Evolutionary conservation across 495 filamentous ascomycete species (phyloP).

Genomic region (Neurospora terricola): DNA sequence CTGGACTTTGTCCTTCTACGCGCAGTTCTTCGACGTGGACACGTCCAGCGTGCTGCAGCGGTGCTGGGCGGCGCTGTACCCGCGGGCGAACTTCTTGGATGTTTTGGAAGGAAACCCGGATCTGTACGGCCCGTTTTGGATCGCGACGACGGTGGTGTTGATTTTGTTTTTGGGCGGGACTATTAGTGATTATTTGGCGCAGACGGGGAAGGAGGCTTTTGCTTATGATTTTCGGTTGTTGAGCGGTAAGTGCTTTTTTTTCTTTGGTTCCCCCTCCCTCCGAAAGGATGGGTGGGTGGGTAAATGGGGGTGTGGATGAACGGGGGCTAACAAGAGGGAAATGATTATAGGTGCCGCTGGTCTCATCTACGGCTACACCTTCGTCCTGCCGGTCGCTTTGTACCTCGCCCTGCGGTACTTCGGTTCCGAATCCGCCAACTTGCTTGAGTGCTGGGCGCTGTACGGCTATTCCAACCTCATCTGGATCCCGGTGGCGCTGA

Average conservation of each 20-base stretch:
- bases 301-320: too few relatives aligned
- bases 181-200: constrained; percentile 75
- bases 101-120: constrained; percentile 96
- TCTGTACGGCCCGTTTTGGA: constrained; percentile 93
- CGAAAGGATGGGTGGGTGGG: background rate
- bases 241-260: constrained; percentile 44
- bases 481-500: constrained; percentile 90
- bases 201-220: constrained; percentile 30
- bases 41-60: constrained; percentile 76
- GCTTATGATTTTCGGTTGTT: constrained; percentile 84
- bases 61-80: constrained; percentile 76
- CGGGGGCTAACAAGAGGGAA: too few relatives aligned
- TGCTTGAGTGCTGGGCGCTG: constrained; percentile 87
- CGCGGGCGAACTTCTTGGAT: constrained; percentile 88
- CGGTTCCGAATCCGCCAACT: constrained; percentile 74
- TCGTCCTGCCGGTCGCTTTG: constrained; percentile 67
- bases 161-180: constrained; percentile 93
- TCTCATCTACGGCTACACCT: constrained; percentile 88
- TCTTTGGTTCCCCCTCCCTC: background rate
- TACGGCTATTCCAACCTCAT: constrained; percentile 95
- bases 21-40: constrained; percentile 96
- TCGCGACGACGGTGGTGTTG: constrained; percentile 92
- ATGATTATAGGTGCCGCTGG: constrained; percentile 84
- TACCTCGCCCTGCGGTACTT: constrained; percentile 93
- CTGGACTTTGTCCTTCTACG: constrained; percentile 89